Conservation (phyloP, 2,329 filamentous ascomycete species). For the Calonectria pseudoturangicola region DNA sequence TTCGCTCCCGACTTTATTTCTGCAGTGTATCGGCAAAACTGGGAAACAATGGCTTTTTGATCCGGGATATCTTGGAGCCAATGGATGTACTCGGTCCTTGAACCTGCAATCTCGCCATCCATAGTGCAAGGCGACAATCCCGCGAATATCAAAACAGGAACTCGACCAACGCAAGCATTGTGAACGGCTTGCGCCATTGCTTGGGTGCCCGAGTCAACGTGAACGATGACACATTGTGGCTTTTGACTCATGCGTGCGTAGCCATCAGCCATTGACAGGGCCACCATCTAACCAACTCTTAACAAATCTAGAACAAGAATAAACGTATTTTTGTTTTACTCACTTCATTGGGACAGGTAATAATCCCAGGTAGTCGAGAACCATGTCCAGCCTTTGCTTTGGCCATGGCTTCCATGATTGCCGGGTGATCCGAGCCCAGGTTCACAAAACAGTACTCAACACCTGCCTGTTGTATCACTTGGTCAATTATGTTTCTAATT, state of each 20-base stretch:
- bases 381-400: not conserved
- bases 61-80: conserved; percentile 47
- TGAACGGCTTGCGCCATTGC: conserved; percentile 54
- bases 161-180: conserved; percentile 53
- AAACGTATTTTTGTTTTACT: too few species aligned
- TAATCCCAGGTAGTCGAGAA: too few species aligned
- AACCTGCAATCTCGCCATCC: conserved; percentile 52
- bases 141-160: conserved; percentile 64
- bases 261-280: conserved; percentile 48
- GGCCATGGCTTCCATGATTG: conserved; percentile 55
- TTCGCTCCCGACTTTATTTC: conserved; percentile 41
- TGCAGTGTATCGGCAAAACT: conserved; percentile 39
- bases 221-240: conserved; percentile 53
- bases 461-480: conserved; percentile 57
- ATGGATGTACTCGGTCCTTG: conserved; percentile 43
- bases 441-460: conserved; percentile 72
- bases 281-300: conserved; percentile 49
- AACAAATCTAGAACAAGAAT: too few species aligned
- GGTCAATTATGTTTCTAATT: too few species aligned
- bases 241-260: conserved; percentile 55
- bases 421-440: conserved; percentile 68
- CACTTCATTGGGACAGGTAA: too few species aligned
- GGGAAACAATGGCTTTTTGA: conserved; percentile 41
- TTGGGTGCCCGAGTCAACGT: conserved; percentile 56
- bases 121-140: conserved; percentile 65